Base-by-base conservation (phyloP, 306 rosid species). In the Ziziphus jujuba region DNA sequence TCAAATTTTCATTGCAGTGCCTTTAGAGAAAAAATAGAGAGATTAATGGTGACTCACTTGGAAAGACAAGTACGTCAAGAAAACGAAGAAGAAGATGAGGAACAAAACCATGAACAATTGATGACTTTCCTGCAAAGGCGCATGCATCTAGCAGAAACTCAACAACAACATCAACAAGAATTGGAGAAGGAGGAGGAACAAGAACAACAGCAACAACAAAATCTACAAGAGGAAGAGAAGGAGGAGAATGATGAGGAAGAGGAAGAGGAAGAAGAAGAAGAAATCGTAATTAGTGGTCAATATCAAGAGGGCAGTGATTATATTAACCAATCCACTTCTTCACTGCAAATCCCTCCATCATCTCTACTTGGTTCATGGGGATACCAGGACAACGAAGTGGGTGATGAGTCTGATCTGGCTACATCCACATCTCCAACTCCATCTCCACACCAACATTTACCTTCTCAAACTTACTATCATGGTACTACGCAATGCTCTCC, bases 1-100 rank as follows among this genome's bases (percentile, higher is more conserved):
- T 90, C 99, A 35, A 83, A 43, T 75, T 84, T 83, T 81, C 95
- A 90, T 59, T 55, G 87, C 1, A 79, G 99, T 58, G 96, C 79
- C 36, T 83, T 90, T 62, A 72, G 89, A 16, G 92, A 79, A 48
- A 83, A 44, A 74, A 88, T 93, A 77, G 90, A 93, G 36, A 79
- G 82, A 77, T 75, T 93, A 78, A 86, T 93, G 90, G 75, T 48
- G 50, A 72, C 82, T 56, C 97, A 79, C 33, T 44, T 78, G 49
- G 95, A 79, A 71, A 79, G 80, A 60, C 91, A 73, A 55, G 59
- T 79, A n/a, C 73, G 62, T 17, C 20, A 65, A 34, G 71, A 24
- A 9, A 61, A 25, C 45, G 51, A 76, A 59, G 82, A 73, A n/a
- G 78, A 65, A 44, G 82, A 73, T 24, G 70, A 79, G 49, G 82